phyloP scores from a whole-genome alignment of 176 grass and related monocot species.

The Areca catechu region DNA sequence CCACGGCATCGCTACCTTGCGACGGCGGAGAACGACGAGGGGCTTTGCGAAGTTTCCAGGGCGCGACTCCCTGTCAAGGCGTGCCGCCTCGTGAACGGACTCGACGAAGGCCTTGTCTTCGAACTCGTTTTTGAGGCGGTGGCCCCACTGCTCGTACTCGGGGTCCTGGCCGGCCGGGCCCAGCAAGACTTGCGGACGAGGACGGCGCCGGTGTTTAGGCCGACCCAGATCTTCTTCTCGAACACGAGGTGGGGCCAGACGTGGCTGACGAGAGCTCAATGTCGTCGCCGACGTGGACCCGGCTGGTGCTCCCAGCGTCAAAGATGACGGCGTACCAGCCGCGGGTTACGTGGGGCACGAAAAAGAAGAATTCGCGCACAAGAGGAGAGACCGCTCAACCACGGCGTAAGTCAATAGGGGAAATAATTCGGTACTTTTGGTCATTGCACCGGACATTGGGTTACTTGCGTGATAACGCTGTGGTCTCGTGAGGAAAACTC shows the following conservation, averaged over 20 bases:
- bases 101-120: constrained; percentile 55
- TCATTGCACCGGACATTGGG: no score
- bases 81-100: constrained; percentile 48
- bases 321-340: constrained; percentile 24
- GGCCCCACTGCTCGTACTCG: constrained; percentile 42
- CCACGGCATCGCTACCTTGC: no score
- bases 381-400: no score
- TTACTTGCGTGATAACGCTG: no score
- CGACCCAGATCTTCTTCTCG: constrained; percentile 40
- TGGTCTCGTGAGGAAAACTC: no score
- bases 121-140: constrained; percentile 41
- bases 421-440: no score
- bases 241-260: constrained; percentile 62
- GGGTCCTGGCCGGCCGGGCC: constrained; percentile 46
- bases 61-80: no score
- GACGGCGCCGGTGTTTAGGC: constrained; percentile 88
- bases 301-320: constrained; percentile 26
- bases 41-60: no score
- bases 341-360: no score
- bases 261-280: constrained; percentile 47
- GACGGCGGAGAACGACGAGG: no score
- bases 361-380: no score
- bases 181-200: constrained; percentile 92
- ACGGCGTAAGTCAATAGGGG: no score
- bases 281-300: constrained; percentile 19